Conservation (phyloP, 2,329 filamentous ascomycete species). For the Xylaria sp. region DNA sequence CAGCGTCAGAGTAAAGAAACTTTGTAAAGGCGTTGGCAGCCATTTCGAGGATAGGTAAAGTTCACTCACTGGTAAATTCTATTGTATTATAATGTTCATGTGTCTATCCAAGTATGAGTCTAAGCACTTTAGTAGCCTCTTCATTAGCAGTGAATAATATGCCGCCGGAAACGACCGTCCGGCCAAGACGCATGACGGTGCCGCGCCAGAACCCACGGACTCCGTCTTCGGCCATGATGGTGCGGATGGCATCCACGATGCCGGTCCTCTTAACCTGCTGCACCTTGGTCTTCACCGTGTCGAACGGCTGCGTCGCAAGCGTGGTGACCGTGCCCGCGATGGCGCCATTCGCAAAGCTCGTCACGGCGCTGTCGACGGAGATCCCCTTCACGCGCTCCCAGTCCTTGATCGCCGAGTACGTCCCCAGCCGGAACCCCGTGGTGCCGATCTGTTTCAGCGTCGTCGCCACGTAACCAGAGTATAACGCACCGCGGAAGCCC, state of each 20-base stretch:
- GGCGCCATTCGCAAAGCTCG: slow-evolving; percentile 49
- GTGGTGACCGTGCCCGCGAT: slow-evolving; percentile 48
- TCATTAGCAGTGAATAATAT: slow-evolving; percentile 44
- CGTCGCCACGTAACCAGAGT: slow-evolving; percentile 64
- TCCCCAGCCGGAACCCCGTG: slow-evolving; percentile 66
- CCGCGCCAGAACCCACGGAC: slow-evolving; percentile 66
- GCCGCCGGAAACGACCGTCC: slow-evolving; percentile 57
- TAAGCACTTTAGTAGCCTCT: slow-evolving; percentile 39
- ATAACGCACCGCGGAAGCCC: slow-evolving; percentile 58
- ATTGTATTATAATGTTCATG: not conserved
- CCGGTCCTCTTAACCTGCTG: slow-evolving; percentile 61
- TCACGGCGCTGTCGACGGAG: slow-evolving; percentile 41
- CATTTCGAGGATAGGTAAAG: not conserved
- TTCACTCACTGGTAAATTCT: not conserved
- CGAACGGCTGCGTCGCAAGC: slow-evolving; percentile 64
- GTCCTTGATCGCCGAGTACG: slow-evolving; percentile 68
- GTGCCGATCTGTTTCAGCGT: slow-evolving; percentile 67
- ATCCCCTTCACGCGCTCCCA: slow-evolving; percentile 35
- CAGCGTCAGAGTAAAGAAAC: not conserved
- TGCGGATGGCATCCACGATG: slow-evolving; percentile 58
- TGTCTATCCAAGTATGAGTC: slow-evolving; percentile 31
- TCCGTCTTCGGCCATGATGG: slow-evolving; percentile 61
- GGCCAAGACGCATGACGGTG: slow-evolving; percentile 66
- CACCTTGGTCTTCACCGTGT: slow-evolving; percentile 65
- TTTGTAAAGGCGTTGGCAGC: not conserved